Evolutionary conservation across 2,329 filamentous ascomycete species (phyloP).

Genomic region (Ophidiomyces ophidiicola): DNA sequence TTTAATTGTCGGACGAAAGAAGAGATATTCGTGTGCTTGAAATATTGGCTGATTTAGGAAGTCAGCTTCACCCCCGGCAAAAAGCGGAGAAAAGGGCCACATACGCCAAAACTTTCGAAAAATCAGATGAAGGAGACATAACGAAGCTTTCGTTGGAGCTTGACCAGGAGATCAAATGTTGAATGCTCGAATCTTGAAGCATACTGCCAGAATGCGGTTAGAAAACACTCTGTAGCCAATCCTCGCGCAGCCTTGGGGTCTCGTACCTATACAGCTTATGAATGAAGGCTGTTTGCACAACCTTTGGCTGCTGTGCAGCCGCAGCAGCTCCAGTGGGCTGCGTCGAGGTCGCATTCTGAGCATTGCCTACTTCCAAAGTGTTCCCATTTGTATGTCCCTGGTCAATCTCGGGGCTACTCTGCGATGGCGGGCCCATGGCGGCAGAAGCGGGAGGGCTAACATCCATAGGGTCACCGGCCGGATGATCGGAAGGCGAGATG

Average conservation of each 20-base stretch:
- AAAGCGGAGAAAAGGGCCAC: constrained; percentile 32
- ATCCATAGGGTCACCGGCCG: constrained; percentile 43
- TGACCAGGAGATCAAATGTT: constrained; percentile 95
- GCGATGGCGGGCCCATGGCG: constrained; percentile 39
- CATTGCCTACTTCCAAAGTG: constrained; percentile 14
- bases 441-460: constrained; percentile 38
- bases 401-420: constrained; percentile 40
- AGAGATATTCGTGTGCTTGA: constrained; percentile 98
- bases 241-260: background rate
- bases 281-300: constrained; percentile 96
- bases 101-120: constrained; percentile 94
- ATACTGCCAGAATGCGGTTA: constrained; percentile 49
- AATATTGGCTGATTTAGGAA: constrained; percentile 64
- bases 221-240: background rate
- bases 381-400: constrained; percentile 22
- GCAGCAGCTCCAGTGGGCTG: constrained; percentile 35
- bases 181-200: constrained; percentile 86
- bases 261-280: constrained; percentile 96
- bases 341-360: constrained; percentile 21
- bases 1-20: constrained; percentile 96
- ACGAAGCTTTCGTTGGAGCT: constrained; percentile 91
- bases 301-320: constrained; percentile 79
- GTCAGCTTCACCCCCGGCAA: background rate
- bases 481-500: constrained; percentile 32
- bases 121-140: constrained; percentile 94